Evolutionary conservation across 371 early-diverging fungal genomes (phyloP), one percentile per base, ranked within the genome.

Genomic region (Mortierella polycephala): DNA sequence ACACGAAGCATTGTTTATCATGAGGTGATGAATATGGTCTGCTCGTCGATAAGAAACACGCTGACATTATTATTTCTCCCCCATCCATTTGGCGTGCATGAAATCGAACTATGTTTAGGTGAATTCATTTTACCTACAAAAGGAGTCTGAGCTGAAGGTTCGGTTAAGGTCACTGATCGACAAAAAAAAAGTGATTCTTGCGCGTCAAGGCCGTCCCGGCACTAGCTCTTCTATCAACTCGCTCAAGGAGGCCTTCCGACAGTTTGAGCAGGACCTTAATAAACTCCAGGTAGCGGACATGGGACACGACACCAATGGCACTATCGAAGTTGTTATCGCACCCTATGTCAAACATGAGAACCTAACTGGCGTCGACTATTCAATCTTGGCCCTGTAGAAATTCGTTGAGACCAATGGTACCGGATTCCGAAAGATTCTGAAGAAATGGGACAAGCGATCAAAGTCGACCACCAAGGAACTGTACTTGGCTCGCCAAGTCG

Each of bases 401-500:
- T 98, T 95, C 79, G 96, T 98, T 47, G 96, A 97, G 82, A 87
- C 97, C 44, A 98, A 98, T 76, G 94, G 91, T 40, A 95, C 95
- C 20, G 99, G 98, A 1, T 98, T 98, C 71, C 83, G 96, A 30
- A 98, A 98, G 86, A 98, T 98, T 54, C 81, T 98, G 58, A 98
- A 98, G 74, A 98, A 98, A 81, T 98, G 96, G 96, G 99, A 98
- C 85, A 98, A 98, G 84, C 92, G 97, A 23, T 91, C 95, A 20
- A 96, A 96, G 83, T 93, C 95, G 3, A 92, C 91, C 23, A 98
- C 96, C 16, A 97, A 97, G 81, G 98, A 98, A 74, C 88, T 97
- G 23, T 98, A 97, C 72, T 87, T 98, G 16, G 90, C 96, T 2
- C 91, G 97, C 8, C 98, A 98, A 75, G 89, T 97, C 50, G 96